These are phyloP conservation scores for Myriosclerotinia duriaeana DNA, from an alignment of 2,329 filamentous ascomycete genomes.

Conservation along the genomic window DNA sequence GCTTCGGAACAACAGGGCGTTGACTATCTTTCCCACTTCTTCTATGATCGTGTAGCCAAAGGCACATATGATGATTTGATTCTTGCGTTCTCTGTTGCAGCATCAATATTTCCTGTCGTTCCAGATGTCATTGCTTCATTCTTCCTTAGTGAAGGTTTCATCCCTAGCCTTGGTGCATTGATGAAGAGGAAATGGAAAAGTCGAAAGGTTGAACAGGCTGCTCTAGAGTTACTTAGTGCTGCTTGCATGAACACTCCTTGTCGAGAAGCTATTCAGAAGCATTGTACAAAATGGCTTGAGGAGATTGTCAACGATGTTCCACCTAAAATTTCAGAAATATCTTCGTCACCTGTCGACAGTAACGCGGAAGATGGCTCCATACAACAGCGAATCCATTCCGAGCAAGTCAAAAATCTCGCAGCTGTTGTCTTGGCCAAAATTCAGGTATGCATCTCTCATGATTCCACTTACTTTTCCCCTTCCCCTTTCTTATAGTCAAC, in stretches of 20 bases:
- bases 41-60: constrained; percentile 68
- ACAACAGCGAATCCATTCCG: constrained; percentile 50
- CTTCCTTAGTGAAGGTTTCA: constrained; percentile 86
- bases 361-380: constrained; percentile 38
- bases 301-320: constrained; percentile 75
- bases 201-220: constrained; percentile 79
- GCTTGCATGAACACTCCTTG: constrained; percentile 84
- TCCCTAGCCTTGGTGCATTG: constrained; percentile 71
- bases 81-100: constrained; percentile 88
- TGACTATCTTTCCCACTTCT: constrained; percentile 69
- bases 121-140: constrained; percentile 72
- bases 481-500: constrained; percentile 26
- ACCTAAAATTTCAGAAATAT: constrained; percentile 47
- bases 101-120: constrained; percentile 82
- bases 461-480: neutral
- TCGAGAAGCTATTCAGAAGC: constrained; percentile 77
- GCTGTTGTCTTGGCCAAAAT: constrained; percentile 76
- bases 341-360: constrained; percentile 30
- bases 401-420: constrained; percentile 63
- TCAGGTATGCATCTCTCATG: constrained; percentile 50
- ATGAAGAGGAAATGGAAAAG: constrained; percentile 82
- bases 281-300: constrained; percentile 84
- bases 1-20: constrained; percentile 70
- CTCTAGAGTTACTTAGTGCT: constrained; percentile 85
- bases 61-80: constrained; percentile 86